phyloP scores from a whole-genome alignment of 371 early-diverging fungal species.

The Apophysomyces variabilis region DNA sequence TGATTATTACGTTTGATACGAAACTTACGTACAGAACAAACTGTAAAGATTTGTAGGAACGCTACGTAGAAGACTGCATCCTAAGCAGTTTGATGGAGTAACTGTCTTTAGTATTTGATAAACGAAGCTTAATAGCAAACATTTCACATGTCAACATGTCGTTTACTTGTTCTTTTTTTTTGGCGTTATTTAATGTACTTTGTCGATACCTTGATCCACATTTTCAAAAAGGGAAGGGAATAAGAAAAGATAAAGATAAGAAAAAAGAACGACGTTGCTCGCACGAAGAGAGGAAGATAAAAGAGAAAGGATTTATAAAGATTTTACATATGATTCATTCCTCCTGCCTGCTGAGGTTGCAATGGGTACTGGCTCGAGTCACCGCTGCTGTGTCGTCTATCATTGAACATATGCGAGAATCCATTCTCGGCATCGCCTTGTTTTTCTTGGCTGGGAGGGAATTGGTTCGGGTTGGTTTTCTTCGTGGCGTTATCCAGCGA shows the following conservation, averaged over 20 bases:
- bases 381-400: slow-evolving; percentile 42
- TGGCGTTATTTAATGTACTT: neutral
- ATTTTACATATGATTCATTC: neutral
- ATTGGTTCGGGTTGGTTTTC: neutral
- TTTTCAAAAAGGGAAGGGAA: neutral
- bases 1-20: too few relatives aligned
- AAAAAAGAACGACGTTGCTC: neutral
- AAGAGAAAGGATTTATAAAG: neutral
- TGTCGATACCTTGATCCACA: too few relatives aligned
- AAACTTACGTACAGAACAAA: too few relatives aligned
- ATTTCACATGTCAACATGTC: neutral
- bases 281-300: neutral
- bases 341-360: slow-evolving; percentile 2
- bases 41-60: too few relatives aligned
- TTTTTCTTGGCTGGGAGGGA: slow-evolving; percentile 18
- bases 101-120: neutral
- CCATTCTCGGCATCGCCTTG: slow-evolving; percentile 15
- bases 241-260: neutral
- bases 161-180: slow-evolving; percentile 1
- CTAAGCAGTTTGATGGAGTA: too few relatives aligned
- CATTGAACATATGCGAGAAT: slow-evolving; percentile 51
- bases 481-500: slow-evolving; percentile 42
- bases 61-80: too few relatives aligned
- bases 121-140: neutral
- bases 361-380: slow-evolving; percentile 7